Percentiles rank a stretch among this genome's conserved stretches.
Evolutionary conservation across 371 early-diverging fungal genomes (phyloP).

Genomic region (Haplosporangium sp.): DNA sequence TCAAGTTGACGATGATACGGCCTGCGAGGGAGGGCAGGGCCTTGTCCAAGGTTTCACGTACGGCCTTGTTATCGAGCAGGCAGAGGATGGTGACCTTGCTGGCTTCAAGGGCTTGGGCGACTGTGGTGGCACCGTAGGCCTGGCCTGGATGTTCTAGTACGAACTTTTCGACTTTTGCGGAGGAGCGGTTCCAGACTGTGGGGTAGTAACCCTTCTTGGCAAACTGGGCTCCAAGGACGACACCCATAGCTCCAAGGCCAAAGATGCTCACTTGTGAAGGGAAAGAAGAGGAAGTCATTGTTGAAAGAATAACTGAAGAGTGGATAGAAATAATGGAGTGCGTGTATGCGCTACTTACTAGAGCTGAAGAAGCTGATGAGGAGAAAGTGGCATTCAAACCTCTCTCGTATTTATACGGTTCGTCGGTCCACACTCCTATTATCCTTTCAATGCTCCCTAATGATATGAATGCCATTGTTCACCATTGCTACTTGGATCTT

Average conservation of each 20-base stretch:
- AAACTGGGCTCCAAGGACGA: constrained; percentile 4
- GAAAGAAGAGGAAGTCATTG: constrained; percentile 9
- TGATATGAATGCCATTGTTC: too few relatives aligned
- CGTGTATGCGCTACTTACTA: too few relatives aligned
- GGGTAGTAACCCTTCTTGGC: not conserved
- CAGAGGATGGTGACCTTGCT: constrained; percentile 10
- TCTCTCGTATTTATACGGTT: too few relatives aligned
- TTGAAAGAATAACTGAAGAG: not conserved
- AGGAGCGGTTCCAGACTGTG: constrained; percentile 19
- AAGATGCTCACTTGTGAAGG: constrained; percentile 1
- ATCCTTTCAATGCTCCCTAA: too few relatives aligned
- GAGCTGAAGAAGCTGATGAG: too few relatives aligned
- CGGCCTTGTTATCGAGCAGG: constrained; percentile 18
- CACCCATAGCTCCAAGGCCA: constrained; percentile 25
- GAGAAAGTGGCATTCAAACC: too few relatives aligned
- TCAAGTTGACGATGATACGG: constrained; percentile 15
- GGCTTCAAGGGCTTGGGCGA: constrained; percentile 14
- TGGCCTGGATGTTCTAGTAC: not conserved
- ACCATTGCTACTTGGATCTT: too few relatives aligned
- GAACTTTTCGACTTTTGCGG: constrained; percentile 5
- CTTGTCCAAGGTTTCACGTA: constrained; percentile 1
- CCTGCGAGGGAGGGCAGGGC: constrained; percentile 5
- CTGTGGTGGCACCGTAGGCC: constrained; percentile 2
- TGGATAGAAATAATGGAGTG: not conserved
- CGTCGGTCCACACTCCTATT: too few relatives aligned